phyloP scores from a whole-genome alignment of 805 yeast genomes.

The Ogataea parapolymorpha region DNA sequence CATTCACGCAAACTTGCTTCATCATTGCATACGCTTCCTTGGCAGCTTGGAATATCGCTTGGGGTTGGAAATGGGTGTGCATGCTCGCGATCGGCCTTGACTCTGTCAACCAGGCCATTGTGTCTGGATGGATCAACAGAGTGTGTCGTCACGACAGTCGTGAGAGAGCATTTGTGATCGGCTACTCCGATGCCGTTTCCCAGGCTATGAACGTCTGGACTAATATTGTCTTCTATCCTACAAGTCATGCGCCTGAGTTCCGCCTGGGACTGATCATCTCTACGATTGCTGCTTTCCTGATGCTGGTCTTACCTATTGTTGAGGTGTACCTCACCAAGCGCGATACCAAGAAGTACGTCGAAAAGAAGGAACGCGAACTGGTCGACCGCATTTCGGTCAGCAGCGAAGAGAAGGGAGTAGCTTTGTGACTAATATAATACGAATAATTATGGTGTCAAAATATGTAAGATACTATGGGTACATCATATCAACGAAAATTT shows the following conservation, averaged over 20 bases:
- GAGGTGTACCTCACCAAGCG: conserved; percentile 28
- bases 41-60: conserved; percentile 41
- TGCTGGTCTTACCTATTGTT: conserved; percentile 35
- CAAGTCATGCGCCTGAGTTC: conserved; percentile 39
- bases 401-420: neutral
- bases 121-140: conserved; percentile 42
- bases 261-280: conserved; percentile 37
- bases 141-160: conserved; percentile 50
- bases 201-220: conserved; percentile 47
- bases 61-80: conserved; percentile 40
- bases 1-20: conserved; percentile 31
- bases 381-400: neutral
- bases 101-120: conserved; percentile 36
- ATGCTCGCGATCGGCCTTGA: conserved; percentile 37
- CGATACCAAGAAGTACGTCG: conserved; percentile 22
- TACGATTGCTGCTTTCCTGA: conserved; percentile 33
- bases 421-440: neutral
- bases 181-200: conserved; percentile 33
- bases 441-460: too few relatives aligned
- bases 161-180: conserved; percentile 61
- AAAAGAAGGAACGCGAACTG: conserved; percentile 14
- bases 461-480: too few relatives aligned
- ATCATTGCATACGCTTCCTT: conserved; percentile 37
- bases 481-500: too few relatives aligned
- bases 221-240: conserved; percentile 42